Percentiles rank a stretch among this genome's conserved stretches.
phyloP scores from a whole-genome alignment of 352 stramenopile genomes.

The Globisporangium polare region DNA sequence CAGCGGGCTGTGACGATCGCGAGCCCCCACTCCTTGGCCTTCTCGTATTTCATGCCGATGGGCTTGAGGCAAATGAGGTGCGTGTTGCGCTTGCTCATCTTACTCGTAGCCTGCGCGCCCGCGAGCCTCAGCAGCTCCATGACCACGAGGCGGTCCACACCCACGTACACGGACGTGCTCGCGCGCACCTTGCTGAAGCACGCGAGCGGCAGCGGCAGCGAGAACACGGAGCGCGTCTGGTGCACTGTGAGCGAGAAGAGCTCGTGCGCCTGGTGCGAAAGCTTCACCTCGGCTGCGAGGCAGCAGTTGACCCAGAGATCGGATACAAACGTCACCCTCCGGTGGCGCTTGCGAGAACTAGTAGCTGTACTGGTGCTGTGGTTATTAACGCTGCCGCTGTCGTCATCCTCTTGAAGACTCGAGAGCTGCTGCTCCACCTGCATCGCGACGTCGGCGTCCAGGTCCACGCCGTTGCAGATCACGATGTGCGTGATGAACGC shows the following conservation, averaged over 20 bases:
- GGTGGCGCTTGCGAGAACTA: conserved; percentile 19
- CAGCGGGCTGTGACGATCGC: conserved; percentile 57
- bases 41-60: conserved; percentile 60
- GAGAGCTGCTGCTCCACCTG: conserved; percentile 28
- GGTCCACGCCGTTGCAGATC: conserved; percentile 42
- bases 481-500: conserved; percentile 64
- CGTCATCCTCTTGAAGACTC: conserved; percentile 10
- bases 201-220: conserved; percentile 31
- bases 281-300: conserved; percentile 34
- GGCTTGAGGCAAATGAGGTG: conserved; percentile 56
- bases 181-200: conserved; percentile 48
- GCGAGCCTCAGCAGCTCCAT: conserved; percentile 49
- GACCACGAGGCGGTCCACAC: conserved; percentile 60
- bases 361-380: conserved; percentile 1
- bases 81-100: conserved; percentile 54
- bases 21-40: conserved; percentile 48
- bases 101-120: conserved; percentile 45
- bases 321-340: conserved; percentile 46
- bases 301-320: conserved; percentile 77
- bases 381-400: background rate
- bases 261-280: conserved; percentile 50
- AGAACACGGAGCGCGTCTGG: conserved; percentile 43
- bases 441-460: conserved; percentile 29
- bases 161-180: conserved; percentile 58
- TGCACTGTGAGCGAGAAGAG: conserved; percentile 38